Evolutionary conservation across 805 yeast genomes (phyloP), one percentile per base, ranked within the genome.

Genomic region (Yarrowia divulgata): DNA sequence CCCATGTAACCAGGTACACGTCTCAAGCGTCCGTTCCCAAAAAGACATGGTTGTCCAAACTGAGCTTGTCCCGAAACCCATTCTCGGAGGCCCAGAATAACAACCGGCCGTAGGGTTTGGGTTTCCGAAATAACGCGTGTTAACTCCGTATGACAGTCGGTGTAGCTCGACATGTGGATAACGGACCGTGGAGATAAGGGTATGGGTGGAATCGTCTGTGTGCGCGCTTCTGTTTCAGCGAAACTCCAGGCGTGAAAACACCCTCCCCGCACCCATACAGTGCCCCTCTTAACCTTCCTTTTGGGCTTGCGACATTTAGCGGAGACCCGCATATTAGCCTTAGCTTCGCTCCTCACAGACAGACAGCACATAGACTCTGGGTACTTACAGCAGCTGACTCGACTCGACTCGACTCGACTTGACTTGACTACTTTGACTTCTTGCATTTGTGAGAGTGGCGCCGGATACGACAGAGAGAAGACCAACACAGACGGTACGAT

Each of bases 271-370:
- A 23, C 29, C 29, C 29, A 23, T 23, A 23, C 29, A 23, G 29
- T 23, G 29, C 58, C 58, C 58, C 58, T 54, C 58, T 54, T 19
- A 54, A 39, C 57, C 57, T 52, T 52, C 42, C 42, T 52, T 50
- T 54, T 54, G 60, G 60, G 45, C 60, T 54, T 54, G 60, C 60
- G 60, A 54, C 60, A 54, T 54, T 54, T 39, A 54, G 60, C 60
- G 60, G 60, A 54, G 60, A 37, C 60, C 57, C 60, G 60, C 60
- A 54, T 54, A 54, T 54, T 54, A 52, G 57, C 57, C 54, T 52
- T 18, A 34, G 40, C 23, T 52, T 50, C 55, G 55, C 39, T 23
- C 29, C 39, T 23, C 29, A 4, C 29, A 23, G 29, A 10, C 35
- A 18, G 34, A 37, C 60, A 54, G 45, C 60, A 54, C 60, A 54